phyloP scores from a whole-genome alignment of 495 filamentous ascomycete genomes.

The Penicillium manginii region DNA sequence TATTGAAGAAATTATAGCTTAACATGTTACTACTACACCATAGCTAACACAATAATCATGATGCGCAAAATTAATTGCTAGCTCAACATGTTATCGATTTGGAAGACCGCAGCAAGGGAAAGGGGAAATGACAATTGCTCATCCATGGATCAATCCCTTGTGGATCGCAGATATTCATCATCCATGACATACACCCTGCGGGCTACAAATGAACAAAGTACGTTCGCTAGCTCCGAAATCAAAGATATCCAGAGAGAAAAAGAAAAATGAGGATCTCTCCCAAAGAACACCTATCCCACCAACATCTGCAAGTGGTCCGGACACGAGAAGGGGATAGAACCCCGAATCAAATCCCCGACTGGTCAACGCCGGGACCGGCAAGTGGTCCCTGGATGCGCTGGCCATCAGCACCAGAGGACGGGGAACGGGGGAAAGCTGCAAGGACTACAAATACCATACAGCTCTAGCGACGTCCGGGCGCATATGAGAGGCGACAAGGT shows the following conservation, averaged over 20 bases:
- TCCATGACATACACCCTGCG: conserved; percentile 8
- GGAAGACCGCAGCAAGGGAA: conserved; percentile 23
- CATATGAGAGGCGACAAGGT: conserved; percentile 11
- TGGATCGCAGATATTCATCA: not conserved
- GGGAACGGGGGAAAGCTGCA: conserved; percentile 18
- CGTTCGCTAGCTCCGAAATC: not conserved
- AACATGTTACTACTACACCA: no score
- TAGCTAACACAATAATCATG: not conserved
- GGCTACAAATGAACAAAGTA: not conserved
- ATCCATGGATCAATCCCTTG: not conserved
- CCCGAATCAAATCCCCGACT: conserved; percentile 26
- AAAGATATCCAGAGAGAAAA: not conserved
- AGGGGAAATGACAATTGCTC: not conserved
- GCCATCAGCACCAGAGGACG: conserved; percentile 1
- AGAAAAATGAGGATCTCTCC: not conserved
- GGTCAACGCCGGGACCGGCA: conserved; percentile 8
- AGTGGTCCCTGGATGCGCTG: conserved; percentile 7
- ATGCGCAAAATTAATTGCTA: conserved; percentile 19
- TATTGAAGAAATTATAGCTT: not conserved
- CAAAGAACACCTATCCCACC: not conserved
- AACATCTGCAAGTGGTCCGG: not conserved
- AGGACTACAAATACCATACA: conserved; percentile 31
- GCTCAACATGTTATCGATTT: conserved; percentile 21
- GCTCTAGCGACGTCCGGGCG: conserved; percentile 21
- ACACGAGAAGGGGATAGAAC: conserved; percentile 3